Conservation (phyloP, 2,329 filamentous ascomycete species). For the Alternaria sp. region DNA sequence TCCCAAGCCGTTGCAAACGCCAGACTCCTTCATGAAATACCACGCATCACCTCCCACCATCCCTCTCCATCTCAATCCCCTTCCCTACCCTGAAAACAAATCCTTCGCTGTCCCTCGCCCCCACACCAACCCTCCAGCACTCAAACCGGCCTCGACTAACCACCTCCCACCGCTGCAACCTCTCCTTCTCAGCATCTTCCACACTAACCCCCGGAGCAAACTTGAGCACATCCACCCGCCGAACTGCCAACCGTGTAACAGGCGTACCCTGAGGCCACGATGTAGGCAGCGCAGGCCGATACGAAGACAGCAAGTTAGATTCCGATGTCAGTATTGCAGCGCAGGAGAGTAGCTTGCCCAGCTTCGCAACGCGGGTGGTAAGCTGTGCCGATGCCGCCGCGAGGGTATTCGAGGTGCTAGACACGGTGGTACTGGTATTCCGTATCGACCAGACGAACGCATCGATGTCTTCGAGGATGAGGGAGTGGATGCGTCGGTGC, state of each 20-base stretch:
- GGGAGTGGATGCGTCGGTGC: slow-evolving; percentile 54
- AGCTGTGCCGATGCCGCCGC: slow-evolving; percentile 21
- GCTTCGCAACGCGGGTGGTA: slow-evolving; percentile 13
- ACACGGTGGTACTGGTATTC: background rate
- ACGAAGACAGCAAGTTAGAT: slow-evolving; percentile 13
- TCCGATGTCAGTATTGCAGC: slow-evolving; percentile 19
- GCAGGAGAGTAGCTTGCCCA: slow-evolving; percentile 18
- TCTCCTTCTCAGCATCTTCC: slow-evolving; percentile 48
- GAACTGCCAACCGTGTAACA: slow-evolving; percentile 43
- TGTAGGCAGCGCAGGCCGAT: slow-evolving; percentile 30
- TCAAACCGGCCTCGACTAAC: slow-evolving; percentile 48
- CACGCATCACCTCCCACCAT: background rate
- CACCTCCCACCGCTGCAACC: slow-evolving; percentile 42
- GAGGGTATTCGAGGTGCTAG: slow-evolving; percentile 10
- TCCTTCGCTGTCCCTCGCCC: slow-evolving; percentile 18
- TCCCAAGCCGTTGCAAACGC: background rate
- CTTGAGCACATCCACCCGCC: slow-evolving; percentile 40
- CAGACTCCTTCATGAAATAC: background rate
- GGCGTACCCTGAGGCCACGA: slow-evolving; percentile 35
- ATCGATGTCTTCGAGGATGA: slow-evolving; percentile 62
- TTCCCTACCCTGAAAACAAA: slow-evolving; percentile 38
- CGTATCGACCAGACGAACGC: slow-evolving; percentile 51
- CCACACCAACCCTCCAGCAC: slow-evolving; percentile 33
- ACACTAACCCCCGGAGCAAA: slow-evolving; percentile 49
- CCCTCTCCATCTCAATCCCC: slow-evolving; percentile 22